These are phyloP conservation scores for Diospyros kaki DNA, from an alignment of 148 eudicot genomes.

Conservation along the genomic window DNA sequence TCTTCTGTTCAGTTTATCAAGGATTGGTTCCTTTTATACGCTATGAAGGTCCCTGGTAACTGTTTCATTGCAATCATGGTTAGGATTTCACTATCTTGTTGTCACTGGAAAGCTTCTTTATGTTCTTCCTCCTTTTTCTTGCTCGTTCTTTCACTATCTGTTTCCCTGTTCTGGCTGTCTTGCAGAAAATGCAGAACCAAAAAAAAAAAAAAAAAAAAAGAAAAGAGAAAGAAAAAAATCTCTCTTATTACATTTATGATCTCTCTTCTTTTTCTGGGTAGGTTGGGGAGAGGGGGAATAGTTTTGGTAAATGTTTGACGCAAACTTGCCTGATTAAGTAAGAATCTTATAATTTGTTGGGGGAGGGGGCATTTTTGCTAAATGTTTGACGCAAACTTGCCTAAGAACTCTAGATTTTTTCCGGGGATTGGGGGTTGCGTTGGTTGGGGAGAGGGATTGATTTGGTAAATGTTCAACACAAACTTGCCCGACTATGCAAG, in stretches of 20 bases:
- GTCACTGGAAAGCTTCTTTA: neutral
- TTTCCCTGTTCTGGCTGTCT: neutral
- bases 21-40: constrained; percentile 2
- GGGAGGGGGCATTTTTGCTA: neutral
- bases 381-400: neutral
- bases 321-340: too few relatives aligned
- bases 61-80: neutral
- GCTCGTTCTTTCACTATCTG: neutral
- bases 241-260: neutral
- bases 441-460: neutral
- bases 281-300: too few relatives aligned
- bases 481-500: too few relatives aligned
- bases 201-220: too few relatives aligned
- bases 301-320: too few relatives aligned
- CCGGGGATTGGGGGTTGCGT: neutral
- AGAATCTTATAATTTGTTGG: too few relatives aligned
- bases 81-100: neutral
- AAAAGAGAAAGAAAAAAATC: neutral
- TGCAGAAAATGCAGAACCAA: too few relatives aligned
- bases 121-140: neutral
- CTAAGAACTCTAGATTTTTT: neutral
- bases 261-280: too few relatives aligned
- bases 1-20: neutral
- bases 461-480: too few relatives aligned
- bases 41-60: neutral